phyloP scores from a whole-genome alignment of 139 green algal species.

The Chlorella sorokiniana region DNA sequence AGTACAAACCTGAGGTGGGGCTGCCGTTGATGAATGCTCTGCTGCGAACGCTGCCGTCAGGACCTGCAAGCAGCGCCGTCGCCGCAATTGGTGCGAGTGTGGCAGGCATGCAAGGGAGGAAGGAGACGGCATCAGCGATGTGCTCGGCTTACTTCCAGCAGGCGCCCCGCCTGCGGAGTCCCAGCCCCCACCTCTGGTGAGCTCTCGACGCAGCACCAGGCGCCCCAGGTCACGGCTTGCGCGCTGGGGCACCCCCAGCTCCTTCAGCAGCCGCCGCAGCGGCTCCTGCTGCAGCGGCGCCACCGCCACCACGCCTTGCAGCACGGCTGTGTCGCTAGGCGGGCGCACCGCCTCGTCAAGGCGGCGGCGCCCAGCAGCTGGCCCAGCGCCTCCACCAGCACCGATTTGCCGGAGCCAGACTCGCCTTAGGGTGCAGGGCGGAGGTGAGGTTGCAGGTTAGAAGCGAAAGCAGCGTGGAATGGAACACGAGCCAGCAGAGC shows the following conservation, averaged over 20 bases:
- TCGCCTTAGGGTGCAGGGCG: no score
- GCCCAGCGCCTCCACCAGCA: slow-evolving; percentile 76
- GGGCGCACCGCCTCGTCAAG: slow-evolving; percentile 66
- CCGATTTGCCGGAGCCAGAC: slow-evolving; percentile 86
- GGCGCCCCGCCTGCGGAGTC: no score
- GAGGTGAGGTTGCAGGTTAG: no score
- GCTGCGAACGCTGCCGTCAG: slow-evolving; percentile 42
- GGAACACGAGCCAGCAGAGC: slow-evolving; percentile 9
- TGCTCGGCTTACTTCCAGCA: no score
- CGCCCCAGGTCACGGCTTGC: neutral
- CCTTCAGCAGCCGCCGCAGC: slow-evolving; percentile 40
- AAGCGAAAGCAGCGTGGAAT: neutral
- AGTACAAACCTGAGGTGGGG: slow-evolving; percentile 45
- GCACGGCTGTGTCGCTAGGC: slow-evolving; percentile 58
- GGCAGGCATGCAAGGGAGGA: neutral
- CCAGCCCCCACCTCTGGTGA: slow-evolving; percentile 23
- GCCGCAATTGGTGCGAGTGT: neutral
- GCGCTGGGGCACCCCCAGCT: slow-evolving; percentile 31
- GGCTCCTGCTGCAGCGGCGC: neutral
- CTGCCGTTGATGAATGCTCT: slow-evolving; percentile 78
- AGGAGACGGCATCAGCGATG: no score
- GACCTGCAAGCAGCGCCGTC: neutral
- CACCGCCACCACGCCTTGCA: slow-evolving; percentile 66
- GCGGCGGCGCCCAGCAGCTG: slow-evolving; percentile 76
- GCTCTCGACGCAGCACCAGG: slow-evolving; percentile 45